Conservation (phyloP, 306 rosid species). For the Lathyrus tuberosus region DNA sequence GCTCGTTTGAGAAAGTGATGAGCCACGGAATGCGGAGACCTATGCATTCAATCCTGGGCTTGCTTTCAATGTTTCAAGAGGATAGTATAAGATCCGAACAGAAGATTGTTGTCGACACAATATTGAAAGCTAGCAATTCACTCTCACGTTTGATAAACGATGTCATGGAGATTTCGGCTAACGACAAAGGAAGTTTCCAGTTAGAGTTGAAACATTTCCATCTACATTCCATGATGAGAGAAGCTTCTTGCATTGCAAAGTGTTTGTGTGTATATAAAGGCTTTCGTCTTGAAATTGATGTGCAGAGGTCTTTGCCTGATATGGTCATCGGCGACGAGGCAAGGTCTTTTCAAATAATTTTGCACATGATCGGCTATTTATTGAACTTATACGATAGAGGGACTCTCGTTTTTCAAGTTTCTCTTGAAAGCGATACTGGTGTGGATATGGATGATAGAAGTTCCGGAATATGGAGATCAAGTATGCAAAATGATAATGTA, state of each 20-base stretch:
- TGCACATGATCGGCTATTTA: slow-evolving; percentile 73
- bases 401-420: slow-evolving; percentile 54
- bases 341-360: slow-evolving; percentile 71
- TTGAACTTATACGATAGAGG: slow-evolving; percentile 50
- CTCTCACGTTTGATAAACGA: slow-evolving; percentile 72
- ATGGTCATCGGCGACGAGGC: slow-evolving; percentile 70
- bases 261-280: slow-evolving; percentile 68
- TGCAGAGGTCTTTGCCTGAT: slow-evolving; percentile 68
- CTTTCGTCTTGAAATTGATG: slow-evolving; percentile 61
- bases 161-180: slow-evolving; percentile 65
- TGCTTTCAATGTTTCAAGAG: slow-evolving; percentile 62
- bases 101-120: slow-evolving; percentile 61
- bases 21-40: slow-evolving; percentile 83
- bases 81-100: slow-evolving; percentile 52
- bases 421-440: slow-evolving; percentile 33
- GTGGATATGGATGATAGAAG: slow-evolving; percentile 49
- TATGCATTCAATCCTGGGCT: slow-evolving; percentile 70
- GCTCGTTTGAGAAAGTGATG: slow-evolving; percentile 76
- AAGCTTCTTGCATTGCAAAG: slow-evolving; percentile 70
- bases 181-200: slow-evolving; percentile 55
- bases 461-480: slow-evolving; percentile 54
- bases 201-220: slow-evolving; percentile 63
- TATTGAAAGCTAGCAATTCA: slow-evolving; percentile 62
- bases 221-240: slow-evolving; percentile 70
- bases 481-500: slow-evolving; percentile 46